Percentiles rank a stretch among this genome's conserved stretches.
phyloP scores from a whole-genome alignment of 2,329 filamentous ascomycete species.

The Tolypocladium guangdongense region DNA sequence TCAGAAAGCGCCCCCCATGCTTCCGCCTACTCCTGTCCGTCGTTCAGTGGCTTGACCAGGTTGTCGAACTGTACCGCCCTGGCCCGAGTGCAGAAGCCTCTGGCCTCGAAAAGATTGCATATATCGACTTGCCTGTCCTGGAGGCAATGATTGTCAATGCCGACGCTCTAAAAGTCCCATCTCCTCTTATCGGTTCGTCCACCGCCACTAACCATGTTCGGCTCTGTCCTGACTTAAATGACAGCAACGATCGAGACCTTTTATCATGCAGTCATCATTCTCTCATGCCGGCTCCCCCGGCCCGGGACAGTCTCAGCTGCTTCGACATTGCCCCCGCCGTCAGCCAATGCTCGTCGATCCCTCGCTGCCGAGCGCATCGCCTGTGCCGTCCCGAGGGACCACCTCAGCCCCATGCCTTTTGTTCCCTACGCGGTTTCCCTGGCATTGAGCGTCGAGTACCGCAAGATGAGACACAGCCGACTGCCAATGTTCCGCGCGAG shows the following conservation, averaged over 20 bases:
- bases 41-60: slow-evolving; percentile 43
- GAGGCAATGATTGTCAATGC: slow-evolving; percentile 47
- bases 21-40: slow-evolving; percentile 48
- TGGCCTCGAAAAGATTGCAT: slow-evolving; percentile 30
- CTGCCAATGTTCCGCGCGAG: slow-evolving; percentile 47
- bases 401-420: slow-evolving; percentile 43
- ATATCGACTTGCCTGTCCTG: slow-evolving; percentile 44
- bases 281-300: slow-evolving; percentile 45
- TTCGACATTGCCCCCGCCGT: slow-evolving; percentile 32
- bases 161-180: slow-evolving; percentile 37
- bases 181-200: slow-evolving; percentile 35
- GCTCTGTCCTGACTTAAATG: background rate
- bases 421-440: slow-evolving; percentile 52
- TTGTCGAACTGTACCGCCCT: slow-evolving; percentile 51
- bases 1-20: slow-evolving; percentile 37
- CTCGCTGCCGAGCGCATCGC: slow-evolving; percentile 47
- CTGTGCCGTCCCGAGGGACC: slow-evolving; percentile 40
- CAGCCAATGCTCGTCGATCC: slow-evolving; percentile 44
- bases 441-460: slow-evolving; percentile 49
- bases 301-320: slow-evolving; percentile 27
- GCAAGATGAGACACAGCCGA: slow-evolving; percentile 51
- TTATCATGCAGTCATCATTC: slow-evolving; percentile 52
- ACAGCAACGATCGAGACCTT: slow-evolving; percentile 50
- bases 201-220: background rate
- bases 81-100: slow-evolving; percentile 28